Percentiles rank a stretch among this genome's conserved stretches.
These are phyloP conservation scores for Colletotrichum eremochloae DNA, from an alignment of 2,329 filamentous ascomycete genomes.

Conservation along the genomic window DNA sequence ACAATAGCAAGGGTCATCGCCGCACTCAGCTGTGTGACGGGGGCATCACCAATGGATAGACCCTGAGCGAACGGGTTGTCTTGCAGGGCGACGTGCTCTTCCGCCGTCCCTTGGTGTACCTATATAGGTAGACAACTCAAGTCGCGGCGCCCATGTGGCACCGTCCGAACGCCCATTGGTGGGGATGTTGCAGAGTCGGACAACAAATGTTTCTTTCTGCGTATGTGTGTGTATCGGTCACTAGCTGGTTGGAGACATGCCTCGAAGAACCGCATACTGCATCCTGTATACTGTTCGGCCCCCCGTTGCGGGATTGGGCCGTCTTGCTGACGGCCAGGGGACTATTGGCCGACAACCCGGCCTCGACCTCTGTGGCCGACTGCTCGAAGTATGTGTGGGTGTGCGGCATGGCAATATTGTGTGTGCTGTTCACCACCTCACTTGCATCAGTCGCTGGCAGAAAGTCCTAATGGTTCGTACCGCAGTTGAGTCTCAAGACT, in stretches of 20 bases:
- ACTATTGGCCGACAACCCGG: slow-evolving; percentile 26
- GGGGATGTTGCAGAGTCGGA: slow-evolving; percentile 6
- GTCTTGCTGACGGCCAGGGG: slow-evolving; percentile 31
- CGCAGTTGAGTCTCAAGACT: neutral
- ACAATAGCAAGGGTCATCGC: slow-evolving; percentile 23
- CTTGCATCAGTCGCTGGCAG: neutral
- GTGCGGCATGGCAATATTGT: neutral
- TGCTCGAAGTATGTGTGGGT: neutral
- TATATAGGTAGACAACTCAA: neutral
- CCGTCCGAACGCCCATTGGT: slow-evolving; percentile 12
- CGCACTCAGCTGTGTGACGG: slow-evolving; percentile 17
- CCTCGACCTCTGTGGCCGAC: slow-evolving; percentile 2
- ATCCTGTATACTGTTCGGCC: slow-evolving; percentile 8
- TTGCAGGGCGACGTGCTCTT: slow-evolving; percentile 23
- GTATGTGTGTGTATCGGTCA: neutral
- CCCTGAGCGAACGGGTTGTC: slow-evolving; percentile 18
- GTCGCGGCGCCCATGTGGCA: slow-evolving; percentile 12
- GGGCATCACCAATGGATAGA: slow-evolving; percentile 24
- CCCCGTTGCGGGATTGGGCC: slow-evolving; percentile 34
- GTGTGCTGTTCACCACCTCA: neutral
- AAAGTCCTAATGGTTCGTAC: neutral
- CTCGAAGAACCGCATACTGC: slow-evolving; percentile 28
- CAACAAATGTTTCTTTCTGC: slow-evolving; percentile 3
- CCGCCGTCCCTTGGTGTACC: neutral
- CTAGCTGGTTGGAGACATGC: slow-evolving; percentile 8